phyloP scores from a whole-genome alignment of 2,329 filamentous ascomycete species.

The Colletotrichum sublineola region DNA sequence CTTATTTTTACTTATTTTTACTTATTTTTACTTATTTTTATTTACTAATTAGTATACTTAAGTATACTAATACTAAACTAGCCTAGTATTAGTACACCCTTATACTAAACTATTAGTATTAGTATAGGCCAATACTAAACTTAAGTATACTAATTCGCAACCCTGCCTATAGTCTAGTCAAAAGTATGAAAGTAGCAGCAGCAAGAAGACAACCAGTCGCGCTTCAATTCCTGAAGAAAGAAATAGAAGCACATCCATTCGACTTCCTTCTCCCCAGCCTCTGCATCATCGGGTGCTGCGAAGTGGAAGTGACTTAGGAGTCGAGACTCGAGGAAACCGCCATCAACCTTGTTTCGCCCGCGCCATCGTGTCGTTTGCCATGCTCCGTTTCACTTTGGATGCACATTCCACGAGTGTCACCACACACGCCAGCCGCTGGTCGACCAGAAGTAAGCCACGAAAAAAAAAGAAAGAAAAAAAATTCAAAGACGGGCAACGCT shows the following conservation, averaged over 20 bases:
- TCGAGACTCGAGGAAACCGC: not conserved
- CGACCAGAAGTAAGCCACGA: slow-evolving; percentile 26
- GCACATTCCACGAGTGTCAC: slow-evolving; percentile 11
- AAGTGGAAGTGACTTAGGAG: slow-evolving; percentile 29
- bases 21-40: no score
- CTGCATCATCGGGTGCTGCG: slow-evolving; percentile 5
- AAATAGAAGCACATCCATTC: not conserved
- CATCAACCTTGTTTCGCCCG: slow-evolving; percentile 11
- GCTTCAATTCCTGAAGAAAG: no score
- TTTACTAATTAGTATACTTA: no score
- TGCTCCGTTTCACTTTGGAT: slow-evolving; percentile 1
- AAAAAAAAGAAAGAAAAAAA: not conserved
- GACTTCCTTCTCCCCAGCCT: not conserved
- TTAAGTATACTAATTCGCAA: no score
- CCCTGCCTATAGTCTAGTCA: not conserved
- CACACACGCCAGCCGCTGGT: slow-evolving; percentile 8
- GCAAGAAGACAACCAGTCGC: no score
- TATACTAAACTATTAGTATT: no score
- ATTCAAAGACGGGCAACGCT: not conserved
- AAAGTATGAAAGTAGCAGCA: not conserved
- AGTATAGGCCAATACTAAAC: no score
- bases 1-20: no score
- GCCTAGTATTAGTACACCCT: no score
- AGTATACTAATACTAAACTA: no score
- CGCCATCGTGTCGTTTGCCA: slow-evolving; percentile 17